Evolutionary conservation across 169 alveolate species (phyloP).

Genomic region (Ichthyophthirius multifiliis): DNA sequence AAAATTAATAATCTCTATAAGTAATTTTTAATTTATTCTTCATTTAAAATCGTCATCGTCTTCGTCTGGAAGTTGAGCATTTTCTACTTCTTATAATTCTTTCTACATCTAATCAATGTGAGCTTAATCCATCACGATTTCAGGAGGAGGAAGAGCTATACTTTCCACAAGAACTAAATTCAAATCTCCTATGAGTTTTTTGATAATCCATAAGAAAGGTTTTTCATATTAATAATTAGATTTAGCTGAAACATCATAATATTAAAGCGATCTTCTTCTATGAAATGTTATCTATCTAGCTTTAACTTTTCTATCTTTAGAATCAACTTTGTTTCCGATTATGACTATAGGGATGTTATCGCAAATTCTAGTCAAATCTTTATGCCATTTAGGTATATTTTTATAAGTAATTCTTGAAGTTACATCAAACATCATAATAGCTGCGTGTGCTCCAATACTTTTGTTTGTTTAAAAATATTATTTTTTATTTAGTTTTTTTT

Average conservation of each 20-base stretch:
- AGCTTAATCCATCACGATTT: constrained; percentile 26
- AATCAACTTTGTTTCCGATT: constrained; percentile 97
- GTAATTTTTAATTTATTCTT: no score
- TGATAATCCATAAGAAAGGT: constrained; percentile 97
- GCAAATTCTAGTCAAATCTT: constrained; percentile 98
- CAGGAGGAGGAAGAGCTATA: constrained; percentile 26
- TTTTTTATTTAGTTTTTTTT: no score
- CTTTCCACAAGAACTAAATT: constrained; percentile 32
- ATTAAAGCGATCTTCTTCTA: constrained; percentile 96
- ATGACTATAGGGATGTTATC: constrained; percentile 98
- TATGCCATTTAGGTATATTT: constrained; percentile 98
- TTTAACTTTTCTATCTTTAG: constrained; percentile 99
- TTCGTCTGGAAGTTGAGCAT: constrained; percentile 44
- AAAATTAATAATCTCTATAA: no score
- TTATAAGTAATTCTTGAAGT: constrained; percentile 99
- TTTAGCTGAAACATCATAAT: constrained; percentile 98
- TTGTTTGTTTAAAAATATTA: not conserved
- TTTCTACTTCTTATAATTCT: not conserved
- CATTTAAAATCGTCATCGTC: constrained; percentile 24
- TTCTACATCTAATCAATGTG: constrained; percentile 31
- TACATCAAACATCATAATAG: constrained; percentile 99
- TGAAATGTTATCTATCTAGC: constrained; percentile 98
- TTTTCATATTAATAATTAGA: constrained; percentile 97
- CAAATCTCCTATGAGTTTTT: constrained; percentile 85
- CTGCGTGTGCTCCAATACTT: constrained; percentile 96